Evolutionary conservation across 306 rosid genomes (phyloP).

Genomic region (Benincasa hispida): DNA sequence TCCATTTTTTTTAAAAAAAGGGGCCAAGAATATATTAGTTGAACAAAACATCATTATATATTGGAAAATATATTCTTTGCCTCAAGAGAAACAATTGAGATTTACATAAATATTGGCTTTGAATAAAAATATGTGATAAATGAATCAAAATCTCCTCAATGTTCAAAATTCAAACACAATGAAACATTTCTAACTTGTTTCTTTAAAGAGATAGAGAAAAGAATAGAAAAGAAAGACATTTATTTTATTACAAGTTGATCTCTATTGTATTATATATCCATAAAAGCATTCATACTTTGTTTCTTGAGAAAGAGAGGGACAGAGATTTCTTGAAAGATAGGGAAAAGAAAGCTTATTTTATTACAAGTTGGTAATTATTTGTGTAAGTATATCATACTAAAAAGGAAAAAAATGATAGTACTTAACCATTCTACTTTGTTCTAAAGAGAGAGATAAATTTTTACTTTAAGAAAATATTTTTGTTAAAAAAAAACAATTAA

Average conservation of each 20-base stretch:
- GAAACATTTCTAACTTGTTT: background rate
- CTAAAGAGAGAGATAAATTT: too few relatives aligned
- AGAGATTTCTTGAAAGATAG: background rate
- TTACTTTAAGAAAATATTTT: too few relatives aligned
- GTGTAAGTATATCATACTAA: background rate
- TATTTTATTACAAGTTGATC: background rate
- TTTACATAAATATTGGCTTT: background rate
- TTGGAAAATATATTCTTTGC: background rate
- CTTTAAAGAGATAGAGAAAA: background rate
- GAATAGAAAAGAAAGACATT: background rate
- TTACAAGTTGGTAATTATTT: background rate
- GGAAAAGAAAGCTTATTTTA: background rate
- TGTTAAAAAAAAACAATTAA: too few relatives aligned
- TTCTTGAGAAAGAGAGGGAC: background rate
- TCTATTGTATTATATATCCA: background rate
- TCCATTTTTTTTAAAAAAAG: too few relatives aligned
- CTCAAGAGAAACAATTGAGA: background rate
- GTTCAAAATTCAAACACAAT: background rate
- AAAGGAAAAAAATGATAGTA: background rate
- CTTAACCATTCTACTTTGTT: too few relatives aligned
- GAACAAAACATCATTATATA: too few relatives aligned
- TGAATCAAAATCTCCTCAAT: background rate
- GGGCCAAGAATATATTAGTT: too few relatives aligned
- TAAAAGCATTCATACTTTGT: slow-evolving; percentile 1
- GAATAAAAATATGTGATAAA: background rate